phyloP scores from a whole-genome alignment of 2,329 filamentous ascomycete species.

The Fusarium concolor region DNA sequence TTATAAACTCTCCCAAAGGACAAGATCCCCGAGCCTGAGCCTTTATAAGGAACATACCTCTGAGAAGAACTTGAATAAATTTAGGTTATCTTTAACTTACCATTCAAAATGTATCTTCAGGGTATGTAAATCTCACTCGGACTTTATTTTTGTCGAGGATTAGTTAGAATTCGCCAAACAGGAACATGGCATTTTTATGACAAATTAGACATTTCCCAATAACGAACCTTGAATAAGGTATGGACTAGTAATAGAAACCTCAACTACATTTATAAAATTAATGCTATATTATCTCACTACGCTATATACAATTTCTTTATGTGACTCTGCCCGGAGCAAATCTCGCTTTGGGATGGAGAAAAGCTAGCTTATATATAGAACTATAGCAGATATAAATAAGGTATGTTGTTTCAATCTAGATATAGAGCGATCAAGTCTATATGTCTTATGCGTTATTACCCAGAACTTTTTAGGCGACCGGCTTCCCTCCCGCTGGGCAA shows the following conservation, averaged over 20 bases:
- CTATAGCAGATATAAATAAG: neutral
- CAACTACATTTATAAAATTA: neutral
- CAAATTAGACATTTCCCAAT: neutral
- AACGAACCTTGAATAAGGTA: neutral
- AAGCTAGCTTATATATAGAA: neutral
- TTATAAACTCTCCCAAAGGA: neutral
- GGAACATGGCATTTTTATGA: neutral
- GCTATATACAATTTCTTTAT: neutral
- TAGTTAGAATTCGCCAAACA: neutral
- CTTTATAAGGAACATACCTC: neutral
- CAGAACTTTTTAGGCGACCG: neutral
- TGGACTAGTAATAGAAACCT: neutral
- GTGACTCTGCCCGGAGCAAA: neutral
- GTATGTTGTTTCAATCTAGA: constrained; percentile 25
- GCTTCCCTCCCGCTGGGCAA: neutral
- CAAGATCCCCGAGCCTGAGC: neutral
- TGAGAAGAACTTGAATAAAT: neutral
- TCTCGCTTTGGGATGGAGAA: neutral
- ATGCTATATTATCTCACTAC: neutral
- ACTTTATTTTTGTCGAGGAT: neutral
- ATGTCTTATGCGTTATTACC: constrained; percentile 8
- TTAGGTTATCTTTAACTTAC: neutral
- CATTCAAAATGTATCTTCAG: neutral
- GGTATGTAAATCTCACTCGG: neutral
- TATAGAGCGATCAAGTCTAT: constrained; percentile 19